Conservation (phyloP, 805 yeast genomes). For the Starmerella asiatica region DNA sequence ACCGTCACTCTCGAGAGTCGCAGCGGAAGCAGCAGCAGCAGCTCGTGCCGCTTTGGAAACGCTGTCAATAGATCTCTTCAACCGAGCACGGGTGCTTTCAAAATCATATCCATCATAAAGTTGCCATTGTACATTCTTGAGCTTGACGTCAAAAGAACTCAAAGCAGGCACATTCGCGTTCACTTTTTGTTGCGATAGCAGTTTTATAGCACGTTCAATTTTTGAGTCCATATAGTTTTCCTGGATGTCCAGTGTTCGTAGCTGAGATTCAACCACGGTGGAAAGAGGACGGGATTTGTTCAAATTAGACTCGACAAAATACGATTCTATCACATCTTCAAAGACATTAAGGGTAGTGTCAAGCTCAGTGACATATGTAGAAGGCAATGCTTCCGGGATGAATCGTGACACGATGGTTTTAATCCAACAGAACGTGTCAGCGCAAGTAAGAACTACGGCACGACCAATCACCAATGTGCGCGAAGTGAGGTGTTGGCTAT, state of each 20-base stretch:
- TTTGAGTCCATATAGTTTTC: conserved; percentile 15
- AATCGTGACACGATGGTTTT: not conserved
- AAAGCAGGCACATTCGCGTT: not conserved
- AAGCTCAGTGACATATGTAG: not conserved
- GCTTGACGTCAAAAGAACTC: not conserved
- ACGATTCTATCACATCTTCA: not conserved
- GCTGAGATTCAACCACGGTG: not conserved
- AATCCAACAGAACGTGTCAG: conserved; percentile 7
- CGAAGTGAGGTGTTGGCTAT: not conserved
- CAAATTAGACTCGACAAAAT: conserved; percentile 1
- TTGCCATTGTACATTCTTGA: conserved; percentile 24
- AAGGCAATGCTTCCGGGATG: not conserved
- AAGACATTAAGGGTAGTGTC: conserved; percentile 1
- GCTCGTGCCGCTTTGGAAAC: conserved; percentile 43
- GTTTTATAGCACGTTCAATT: not conserved
- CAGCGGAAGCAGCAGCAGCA: conserved; percentile 2
- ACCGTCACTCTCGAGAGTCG: conserved; percentile 19
- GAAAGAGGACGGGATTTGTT: not conserved
- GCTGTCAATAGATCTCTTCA: conserved; percentile 49
- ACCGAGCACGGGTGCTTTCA: conserved; percentile 57
- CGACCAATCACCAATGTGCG: not conserved
- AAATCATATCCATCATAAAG: conserved; percentile 90
- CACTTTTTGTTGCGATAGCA: not conserved
- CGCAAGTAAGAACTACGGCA: not conserved
- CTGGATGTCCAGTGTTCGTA: conserved; percentile 13